Evolutionary conservation across 345 rosid genomes (phyloP).

Genomic region (Trapa incisa): DNA sequence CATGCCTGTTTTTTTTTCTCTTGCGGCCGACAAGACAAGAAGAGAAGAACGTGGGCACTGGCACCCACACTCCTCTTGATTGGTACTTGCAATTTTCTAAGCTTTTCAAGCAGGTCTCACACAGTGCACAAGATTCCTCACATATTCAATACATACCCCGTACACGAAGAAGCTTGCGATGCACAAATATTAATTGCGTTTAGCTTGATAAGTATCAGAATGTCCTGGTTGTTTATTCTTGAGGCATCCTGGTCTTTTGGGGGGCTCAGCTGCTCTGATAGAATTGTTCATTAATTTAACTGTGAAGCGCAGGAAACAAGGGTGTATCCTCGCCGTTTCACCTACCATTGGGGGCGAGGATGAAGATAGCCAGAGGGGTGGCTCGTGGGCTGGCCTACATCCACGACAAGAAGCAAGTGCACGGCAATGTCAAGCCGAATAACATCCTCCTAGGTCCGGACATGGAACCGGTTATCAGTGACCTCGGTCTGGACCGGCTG

Average conservation of each 20-base stretch:
- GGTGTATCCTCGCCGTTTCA: conserved; percentile 39
- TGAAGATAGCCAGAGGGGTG: conserved; percentile 70
- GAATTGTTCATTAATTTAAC: not conserved
- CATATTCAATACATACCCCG: not conserved
- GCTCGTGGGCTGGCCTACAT: conserved; percentile 67
- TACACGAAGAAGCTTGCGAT: not conserved
- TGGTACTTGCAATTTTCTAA: not conserved
- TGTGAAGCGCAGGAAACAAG: conserved; percentile 8
- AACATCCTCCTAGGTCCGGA: conserved; percentile 57
- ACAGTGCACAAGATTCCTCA: not conserved
- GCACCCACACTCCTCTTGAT: not conserved
- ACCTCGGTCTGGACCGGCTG: conserved; percentile 58
- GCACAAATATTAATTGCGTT: not conserved
- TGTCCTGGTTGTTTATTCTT: not conserved
- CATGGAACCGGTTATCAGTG: conserved; percentile 55
- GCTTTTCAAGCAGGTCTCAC: not conserved
- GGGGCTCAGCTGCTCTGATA: not conserved
- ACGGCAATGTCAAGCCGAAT: conserved; percentile 68
- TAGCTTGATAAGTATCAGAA: not conserved
- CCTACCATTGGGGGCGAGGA: conserved; percentile 42
- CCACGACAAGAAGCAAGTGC: conserved; percentile 70
- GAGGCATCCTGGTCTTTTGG: not conserved
- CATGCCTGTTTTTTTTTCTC: not conserved
- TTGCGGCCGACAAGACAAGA: not conserved
- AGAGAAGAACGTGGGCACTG: not conserved